Percentiles rank a stretch among this genome's conserved stretches.
These are phyloP conservation scores for Eucalyptus pauciflora DNA, from an alignment of 345 rosid genomes.

Conservation along the genomic window DNA sequence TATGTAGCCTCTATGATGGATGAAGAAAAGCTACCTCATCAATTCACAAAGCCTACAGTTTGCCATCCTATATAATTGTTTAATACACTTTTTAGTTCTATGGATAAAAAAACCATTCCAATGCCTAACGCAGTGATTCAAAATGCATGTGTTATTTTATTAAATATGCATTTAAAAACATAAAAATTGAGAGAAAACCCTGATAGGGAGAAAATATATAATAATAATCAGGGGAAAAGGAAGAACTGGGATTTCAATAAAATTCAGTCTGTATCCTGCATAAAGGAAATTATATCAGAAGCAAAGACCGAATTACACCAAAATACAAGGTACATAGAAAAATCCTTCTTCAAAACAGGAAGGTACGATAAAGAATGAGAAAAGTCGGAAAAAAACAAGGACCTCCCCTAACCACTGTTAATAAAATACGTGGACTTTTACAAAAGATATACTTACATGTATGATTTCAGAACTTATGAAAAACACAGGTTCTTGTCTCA, in stretches of 20 bases:
- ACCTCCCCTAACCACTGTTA: neutral
- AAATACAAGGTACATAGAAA: neutral
- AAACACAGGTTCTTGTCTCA: neutral
- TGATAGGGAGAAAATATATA: neutral
- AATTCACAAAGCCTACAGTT: neutral
- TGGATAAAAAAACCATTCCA: neutral
- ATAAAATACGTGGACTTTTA: neutral
- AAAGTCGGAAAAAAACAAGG: neutral
- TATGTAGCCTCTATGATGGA: neutral
- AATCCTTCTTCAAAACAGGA: neutral
- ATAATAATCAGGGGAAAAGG: neutral
- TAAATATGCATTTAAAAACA: neutral
- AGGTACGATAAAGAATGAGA: neutral
- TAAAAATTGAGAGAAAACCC: neutral
- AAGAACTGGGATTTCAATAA: neutral
- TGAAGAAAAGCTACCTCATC: neutral
- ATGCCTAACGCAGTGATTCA: neutral
- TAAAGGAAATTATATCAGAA: neutral
- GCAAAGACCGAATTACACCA: neutral
- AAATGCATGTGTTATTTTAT: neutral
- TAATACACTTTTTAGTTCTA: neutral
- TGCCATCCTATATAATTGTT: neutral
- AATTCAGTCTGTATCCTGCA: neutral
- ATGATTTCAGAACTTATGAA: neutral
- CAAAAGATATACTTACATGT: neutral